A percentile compares a stretch with the other conserved stretches of the same genome.
These are phyloP conservation scores for Tylopilus vinaceipallidus DNA, from an alignment of 768 basidiomycete genomes.

Conservation along the genomic window DNA sequence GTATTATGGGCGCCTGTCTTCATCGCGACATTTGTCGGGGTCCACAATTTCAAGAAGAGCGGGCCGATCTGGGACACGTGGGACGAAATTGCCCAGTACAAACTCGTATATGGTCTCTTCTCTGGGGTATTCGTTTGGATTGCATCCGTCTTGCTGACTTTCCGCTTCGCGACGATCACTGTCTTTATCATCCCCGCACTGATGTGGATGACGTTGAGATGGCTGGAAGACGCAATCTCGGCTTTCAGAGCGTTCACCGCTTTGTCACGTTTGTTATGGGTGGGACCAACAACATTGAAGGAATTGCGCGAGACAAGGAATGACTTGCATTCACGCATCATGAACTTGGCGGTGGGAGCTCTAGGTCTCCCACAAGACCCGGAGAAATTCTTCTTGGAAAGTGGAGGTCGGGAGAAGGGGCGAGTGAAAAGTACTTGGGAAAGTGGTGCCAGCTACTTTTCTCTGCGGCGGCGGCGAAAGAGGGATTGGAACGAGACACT, in stretches of 20 bases:
- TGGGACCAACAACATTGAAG: slow-evolving; percentile 57
- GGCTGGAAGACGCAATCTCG: slow-evolving; percentile 82
- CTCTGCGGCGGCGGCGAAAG: slow-evolving; percentile 72
- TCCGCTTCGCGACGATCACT: slow-evolving; percentile 60
- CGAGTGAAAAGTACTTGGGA: slow-evolving; percentile 66
- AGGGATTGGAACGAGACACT: slow-evolving; percentile 90
- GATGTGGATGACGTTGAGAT: slow-evolving; percentile 91
- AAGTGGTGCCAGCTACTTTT: slow-evolving; percentile 73
- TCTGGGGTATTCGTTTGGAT: slow-evolving; percentile 73
- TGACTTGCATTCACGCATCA: slow-evolving; percentile 62
- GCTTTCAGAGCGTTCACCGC: slow-evolving; percentile 72
- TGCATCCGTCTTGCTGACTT: slow-evolving; percentile 50
- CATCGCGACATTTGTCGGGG: slow-evolving; percentile 62
- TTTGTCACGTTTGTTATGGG: slow-evolving; percentile 57
- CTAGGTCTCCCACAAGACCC: slow-evolving; percentile 69
- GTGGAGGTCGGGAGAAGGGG: slow-evolving; percentile 69
- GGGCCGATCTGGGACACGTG: slow-evolving; percentile 84
- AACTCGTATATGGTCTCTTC: slow-evolving; percentile 77
- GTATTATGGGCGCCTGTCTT: slow-evolving; percentile 84
- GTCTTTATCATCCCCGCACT: slow-evolving; percentile 59
- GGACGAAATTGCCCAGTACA: slow-evolving; percentile 90
- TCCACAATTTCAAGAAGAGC: slow-evolving; percentile 73
- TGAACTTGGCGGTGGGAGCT: slow-evolving; percentile 55
- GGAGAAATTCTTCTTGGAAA: slow-evolving; percentile 58
- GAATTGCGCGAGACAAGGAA: slow-evolving; percentile 51